Percentiles rank a stretch among this genome's conserved stretches.
These are phyloP conservation scores for Cercospora sp. DNA, from an alignment of 2,329 filamentous ascomycete species.

Conservation along the genomic window DNA sequence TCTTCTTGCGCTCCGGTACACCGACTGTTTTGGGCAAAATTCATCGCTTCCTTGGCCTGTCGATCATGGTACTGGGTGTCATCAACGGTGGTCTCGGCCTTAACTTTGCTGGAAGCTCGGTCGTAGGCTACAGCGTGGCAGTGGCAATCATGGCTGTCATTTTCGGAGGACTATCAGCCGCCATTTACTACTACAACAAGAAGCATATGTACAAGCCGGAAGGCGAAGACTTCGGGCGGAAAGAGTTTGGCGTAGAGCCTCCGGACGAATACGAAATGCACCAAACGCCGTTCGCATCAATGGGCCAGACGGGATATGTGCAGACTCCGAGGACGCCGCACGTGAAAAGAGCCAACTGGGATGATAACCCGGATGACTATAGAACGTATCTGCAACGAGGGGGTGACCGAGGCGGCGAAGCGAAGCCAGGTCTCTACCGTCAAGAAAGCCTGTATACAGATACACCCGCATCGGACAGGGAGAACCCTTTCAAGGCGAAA, in stretches of 20 bases:
- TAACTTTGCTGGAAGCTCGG: slow-evolving; percentile 53
- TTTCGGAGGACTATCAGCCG: slow-evolving; percentile 19
- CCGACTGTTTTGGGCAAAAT: slow-evolving; percentile 51
- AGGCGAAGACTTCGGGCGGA: slow-evolving; percentile 16
- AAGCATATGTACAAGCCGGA: slow-evolving; percentile 29
- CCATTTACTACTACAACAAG: slow-evolving; percentile 23
- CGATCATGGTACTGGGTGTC: slow-evolving; percentile 56
- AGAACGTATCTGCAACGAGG: slow-evolving; percentile 19
- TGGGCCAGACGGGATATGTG: slow-evolving; percentile 23
- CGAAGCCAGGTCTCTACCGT: not conserved
- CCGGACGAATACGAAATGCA: slow-evolving; percentile 29
- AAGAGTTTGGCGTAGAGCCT: slow-evolving; percentile 16
- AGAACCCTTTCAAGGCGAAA: slow-evolving; percentile 27
- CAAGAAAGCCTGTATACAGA: slow-evolving; percentile 26
- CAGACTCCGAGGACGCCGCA: slow-evolving; percentile 28
- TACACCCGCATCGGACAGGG: slow-evolving; percentile 25
- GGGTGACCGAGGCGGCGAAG: not conserved
- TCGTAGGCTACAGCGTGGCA: slow-evolving; percentile 27
- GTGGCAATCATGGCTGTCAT: slow-evolving; percentile 27
- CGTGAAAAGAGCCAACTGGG: slow-evolving; percentile 6
- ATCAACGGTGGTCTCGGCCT: slow-evolving; percentile 63
- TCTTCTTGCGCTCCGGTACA: slow-evolving; percentile 35
- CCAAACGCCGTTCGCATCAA: slow-evolving; percentile 21
- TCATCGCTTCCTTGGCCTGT: slow-evolving; percentile 60
- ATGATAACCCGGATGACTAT: slow-evolving; percentile 22